These are phyloP conservation scores for Penicillium desertorum DNA, from an alignment of 495 filamentous ascomycete genomes.

Conservation along the genomic window DNA sequence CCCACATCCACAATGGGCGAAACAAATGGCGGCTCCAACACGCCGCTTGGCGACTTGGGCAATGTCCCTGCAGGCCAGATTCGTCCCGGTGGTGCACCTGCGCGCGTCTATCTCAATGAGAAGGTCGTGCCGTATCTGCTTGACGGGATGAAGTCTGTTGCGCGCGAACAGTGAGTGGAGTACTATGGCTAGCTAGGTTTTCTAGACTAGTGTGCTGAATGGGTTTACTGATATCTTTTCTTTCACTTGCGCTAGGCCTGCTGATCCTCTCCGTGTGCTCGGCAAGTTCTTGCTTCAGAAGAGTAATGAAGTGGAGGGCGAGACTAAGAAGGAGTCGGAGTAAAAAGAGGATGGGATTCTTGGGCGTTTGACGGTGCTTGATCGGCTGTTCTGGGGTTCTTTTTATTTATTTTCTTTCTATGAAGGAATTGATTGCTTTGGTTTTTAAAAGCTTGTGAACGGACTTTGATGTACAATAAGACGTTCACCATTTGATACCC, in stretches of 20 bases:
- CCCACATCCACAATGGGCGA: conserved; percentile 25
- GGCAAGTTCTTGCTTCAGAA: conserved; percentile 83
- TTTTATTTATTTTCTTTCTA: background rate
- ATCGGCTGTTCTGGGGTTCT: background rate
- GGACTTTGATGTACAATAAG: background rate
- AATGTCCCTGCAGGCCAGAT: conserved; percentile 42
- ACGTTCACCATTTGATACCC: conserved; percentile 9
- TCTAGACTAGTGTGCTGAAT: too few relatives aligned
- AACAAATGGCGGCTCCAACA: conserved; percentile 29
- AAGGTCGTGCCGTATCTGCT: conserved; percentile 81
- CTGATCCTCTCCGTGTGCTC: conserved; percentile 80
- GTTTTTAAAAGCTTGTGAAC: background rate
- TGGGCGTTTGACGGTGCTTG: conserved; percentile 2
- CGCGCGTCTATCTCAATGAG: conserved; percentile 83
- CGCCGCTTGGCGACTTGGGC: conserved; percentile 41
- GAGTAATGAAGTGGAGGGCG: conserved; percentile 69
- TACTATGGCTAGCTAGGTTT: background rate
- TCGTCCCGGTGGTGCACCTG: conserved; percentile 74
- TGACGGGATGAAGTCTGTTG: conserved; percentile 89
- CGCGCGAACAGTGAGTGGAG: conserved; percentile 70
- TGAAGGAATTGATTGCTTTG: background rate
- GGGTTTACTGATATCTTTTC: conserved; percentile 1
- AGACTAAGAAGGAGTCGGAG: conserved; percentile 22
- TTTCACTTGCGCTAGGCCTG: conserved; percentile 47
- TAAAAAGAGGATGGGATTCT: background rate